Conservation (phyloP, 2,329 filamentous ascomycete genomes). For the Cadophora sp. region DNA sequence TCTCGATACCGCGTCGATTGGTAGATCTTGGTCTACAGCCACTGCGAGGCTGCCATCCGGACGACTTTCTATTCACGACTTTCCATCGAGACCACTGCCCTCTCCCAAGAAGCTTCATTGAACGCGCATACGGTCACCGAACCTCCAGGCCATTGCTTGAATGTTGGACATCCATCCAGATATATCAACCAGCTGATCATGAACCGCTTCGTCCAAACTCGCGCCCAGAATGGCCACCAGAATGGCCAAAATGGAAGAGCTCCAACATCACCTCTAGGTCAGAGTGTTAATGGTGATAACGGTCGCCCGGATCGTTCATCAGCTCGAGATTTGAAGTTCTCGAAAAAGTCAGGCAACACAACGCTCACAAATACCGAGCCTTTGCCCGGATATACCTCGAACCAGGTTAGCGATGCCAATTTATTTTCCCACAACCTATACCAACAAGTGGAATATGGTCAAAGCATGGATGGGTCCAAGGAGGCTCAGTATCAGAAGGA, state of each 20-base stretch:
- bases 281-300: not conserved
- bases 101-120: not conserved
- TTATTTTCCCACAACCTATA: not conserved
- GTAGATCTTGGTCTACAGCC: not conserved
- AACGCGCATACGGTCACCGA: not conserved
- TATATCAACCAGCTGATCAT: not conserved
- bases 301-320: conserved; percentile 9
- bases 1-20: not conserved
- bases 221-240: conserved; percentile 1
- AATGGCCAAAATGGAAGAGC: not conserved
- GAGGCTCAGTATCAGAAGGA: conserved; percentile 2
- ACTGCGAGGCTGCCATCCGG: not conserved
- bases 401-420: not conserved
- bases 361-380: not conserved
- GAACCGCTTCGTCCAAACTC: not conserved
- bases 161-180: not conserved
- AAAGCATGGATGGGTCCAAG: not conserved
- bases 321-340: conserved; percentile 9
- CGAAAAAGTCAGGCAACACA: conserved; percentile 10
- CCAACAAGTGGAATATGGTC: not conserved
- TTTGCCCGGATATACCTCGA: not conserved
- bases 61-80: not conserved
- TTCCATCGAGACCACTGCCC: not conserved
- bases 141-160: not conserved
- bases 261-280: not conserved